phyloP scores from a whole-genome alignment of 2,329 filamentous ascomycete genomes.

The Scedosporium minutisporum region DNA sequence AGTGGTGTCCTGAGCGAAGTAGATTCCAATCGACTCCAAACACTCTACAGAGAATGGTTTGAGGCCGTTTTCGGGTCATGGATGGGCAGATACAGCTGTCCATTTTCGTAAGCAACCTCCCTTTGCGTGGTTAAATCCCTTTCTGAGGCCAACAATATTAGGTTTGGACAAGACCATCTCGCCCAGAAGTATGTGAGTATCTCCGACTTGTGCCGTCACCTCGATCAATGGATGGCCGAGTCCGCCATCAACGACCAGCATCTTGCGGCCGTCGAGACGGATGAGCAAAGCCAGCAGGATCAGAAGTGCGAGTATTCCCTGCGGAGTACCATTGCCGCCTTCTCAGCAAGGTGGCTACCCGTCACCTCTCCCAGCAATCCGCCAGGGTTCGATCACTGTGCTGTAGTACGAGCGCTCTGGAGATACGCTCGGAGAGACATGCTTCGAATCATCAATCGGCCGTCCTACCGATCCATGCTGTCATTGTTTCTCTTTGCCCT shows the following conservation, averaged over 20 bases:
- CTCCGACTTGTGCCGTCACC: slow-evolving; percentile 18
- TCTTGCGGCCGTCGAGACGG: neutral
- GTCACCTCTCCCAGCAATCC: slow-evolving; percentile 9
- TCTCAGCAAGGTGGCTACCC: slow-evolving; percentile 20
- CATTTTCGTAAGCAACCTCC: slow-evolving; percentile 24
- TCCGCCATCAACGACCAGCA: slow-evolving; percentile 8
- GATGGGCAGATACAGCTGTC: slow-evolving; percentile 31
- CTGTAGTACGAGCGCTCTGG: slow-evolving; percentile 20
- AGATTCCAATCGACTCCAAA: slow-evolving; percentile 16
- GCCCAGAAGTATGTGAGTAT: slow-evolving; percentile 22
- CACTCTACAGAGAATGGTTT: slow-evolving; percentile 25
- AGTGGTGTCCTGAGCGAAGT: slow-evolving; percentile 6
- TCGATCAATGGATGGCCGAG: slow-evolving; percentile 25
- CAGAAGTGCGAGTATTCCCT: slow-evolving; percentile 16
- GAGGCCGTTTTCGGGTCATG: slow-evolving; percentile 31
- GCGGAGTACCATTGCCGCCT: slow-evolving; percentile 17
- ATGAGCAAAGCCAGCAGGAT: slow-evolving; percentile 12
- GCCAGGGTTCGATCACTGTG: slow-evolving; percentile 9
- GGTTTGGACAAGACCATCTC: slow-evolving; percentile 15
- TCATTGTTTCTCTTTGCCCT: slow-evolving; percentile 28
- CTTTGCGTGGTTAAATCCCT: slow-evolving; percentile 3
- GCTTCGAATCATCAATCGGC: slow-evolving; percentile 28
- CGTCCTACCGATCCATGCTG: slow-evolving; percentile 30
- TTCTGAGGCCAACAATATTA: slow-evolving; percentile 9
- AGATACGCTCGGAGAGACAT: slow-evolving; percentile 25